Base-by-base conservation (phyloP, 805 yeast species). In the Millerago galiae region DNA sequence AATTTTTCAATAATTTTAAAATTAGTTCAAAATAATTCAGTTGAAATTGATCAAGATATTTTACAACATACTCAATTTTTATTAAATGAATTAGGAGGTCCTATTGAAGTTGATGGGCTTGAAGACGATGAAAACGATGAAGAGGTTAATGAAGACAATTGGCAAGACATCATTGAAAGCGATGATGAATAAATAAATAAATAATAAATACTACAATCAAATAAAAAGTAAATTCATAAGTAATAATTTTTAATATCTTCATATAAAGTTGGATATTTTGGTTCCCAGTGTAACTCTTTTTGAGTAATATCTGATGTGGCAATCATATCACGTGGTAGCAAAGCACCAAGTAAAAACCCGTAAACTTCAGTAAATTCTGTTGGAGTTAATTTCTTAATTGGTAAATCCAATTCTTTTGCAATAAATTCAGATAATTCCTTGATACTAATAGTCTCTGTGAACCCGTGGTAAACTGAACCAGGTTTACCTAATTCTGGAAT, bases 31-130 rank as follows among this genome's bases (percentile, higher is more conserved):
- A 34, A 34, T 24, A 34, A 29, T 35, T 21, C 24, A 9, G 30
- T 14, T n/a, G 78, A 74, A 9, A 65, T 76, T 13, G 84, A 82
- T 41, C 71, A 70, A 7, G 95, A 84, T 55, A 58, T 88, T 41
- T 49, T 61, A 8, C 67, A 65, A 11, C 84, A 83, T 39, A 73
- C 83, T 1, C 57, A 61, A 21, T 71, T 61, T 10, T 58, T 83
- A 47, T 61, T 81, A 43, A 49, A 60, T 4, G 75, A 71, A 44
- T 60, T 84, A 31, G 95, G 91, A 2, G 89, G 87, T 10, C 76
- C 77, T 4, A 51, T 70, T 16, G 74, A 64, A 61, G 93, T 91
- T 2, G 86, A 83, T 8, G 77, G 77, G 2, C 53, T 69, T 18
- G 77, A 63, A 6, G 68, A 64, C 33, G 71, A 60, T 24, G 72